Conservation (phyloP, 2,329 filamentous ascomycete species). For the Diplocarpon mali region DNA sequence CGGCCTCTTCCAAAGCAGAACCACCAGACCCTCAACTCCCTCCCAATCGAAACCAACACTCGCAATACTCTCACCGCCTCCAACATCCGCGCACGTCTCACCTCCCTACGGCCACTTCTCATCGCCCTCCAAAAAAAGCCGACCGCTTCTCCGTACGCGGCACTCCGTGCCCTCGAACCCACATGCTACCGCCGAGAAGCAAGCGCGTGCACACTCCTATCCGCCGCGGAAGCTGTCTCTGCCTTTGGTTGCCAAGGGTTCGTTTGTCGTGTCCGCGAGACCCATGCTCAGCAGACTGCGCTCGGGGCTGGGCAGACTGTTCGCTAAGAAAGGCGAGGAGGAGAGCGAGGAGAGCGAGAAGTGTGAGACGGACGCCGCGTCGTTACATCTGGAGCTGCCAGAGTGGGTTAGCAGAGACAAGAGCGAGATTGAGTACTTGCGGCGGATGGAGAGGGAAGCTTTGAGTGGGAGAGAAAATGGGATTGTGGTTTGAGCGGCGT, state of each 20-base stretch:
- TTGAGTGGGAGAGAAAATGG: background rate
- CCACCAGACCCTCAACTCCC: background rate
- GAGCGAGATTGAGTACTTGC: slow-evolving; percentile 5
- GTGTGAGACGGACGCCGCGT: background rate
- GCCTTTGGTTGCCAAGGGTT: no score
- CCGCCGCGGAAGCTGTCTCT: background rate
- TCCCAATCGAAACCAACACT: background rate
- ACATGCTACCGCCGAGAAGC: background rate
- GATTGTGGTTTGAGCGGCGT: background rate
- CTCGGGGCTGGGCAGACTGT: background rate
- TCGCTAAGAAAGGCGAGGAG: background rate
- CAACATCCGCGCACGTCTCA: background rate
- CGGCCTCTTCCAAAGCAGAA: background rate
- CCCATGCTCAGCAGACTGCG: no score
- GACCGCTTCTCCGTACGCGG: background rate
- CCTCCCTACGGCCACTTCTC: background rate
- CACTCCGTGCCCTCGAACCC: background rate
- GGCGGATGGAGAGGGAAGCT: slow-evolving; percentile 1
- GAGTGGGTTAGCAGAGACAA: background rate
- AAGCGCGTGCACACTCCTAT: background rate
- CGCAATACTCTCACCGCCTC: no score
- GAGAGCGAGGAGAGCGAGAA: background rate
- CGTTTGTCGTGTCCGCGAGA: no score
- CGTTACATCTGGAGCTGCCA: slow-evolving; percentile 1
- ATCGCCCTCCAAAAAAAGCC: background rate